Conservation (phyloP, 352 stramenopile species). For the Globisporangium recalcitrans region DNA sequence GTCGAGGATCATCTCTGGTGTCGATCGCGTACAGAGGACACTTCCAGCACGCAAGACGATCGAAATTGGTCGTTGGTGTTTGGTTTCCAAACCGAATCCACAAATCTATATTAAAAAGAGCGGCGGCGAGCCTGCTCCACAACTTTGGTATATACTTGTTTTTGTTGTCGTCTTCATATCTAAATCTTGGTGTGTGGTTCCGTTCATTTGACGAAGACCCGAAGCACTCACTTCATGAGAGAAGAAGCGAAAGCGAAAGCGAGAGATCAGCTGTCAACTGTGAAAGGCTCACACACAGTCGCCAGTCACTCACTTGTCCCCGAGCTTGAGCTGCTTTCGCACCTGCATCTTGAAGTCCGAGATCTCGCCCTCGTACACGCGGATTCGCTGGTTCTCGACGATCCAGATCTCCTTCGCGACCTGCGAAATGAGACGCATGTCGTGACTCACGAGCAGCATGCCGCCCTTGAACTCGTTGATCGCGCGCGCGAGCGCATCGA, state of each 20-base stretch:
- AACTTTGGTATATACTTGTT: slow-evolving; percentile 13
- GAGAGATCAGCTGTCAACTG: no score
- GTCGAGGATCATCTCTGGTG: no score
- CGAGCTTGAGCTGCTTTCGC: slow-evolving; percentile 21
- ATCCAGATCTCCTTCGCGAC: slow-evolving; percentile 99
- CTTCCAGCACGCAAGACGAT: background rate
- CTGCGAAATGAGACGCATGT: slow-evolving; percentile 98
- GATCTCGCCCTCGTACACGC: slow-evolving; percentile 97
- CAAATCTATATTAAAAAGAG: slow-evolving; percentile 18
- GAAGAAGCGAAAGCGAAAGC: background rate
- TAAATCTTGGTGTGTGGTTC: background rate
- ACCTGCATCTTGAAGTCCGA: slow-evolving; percentile 93
- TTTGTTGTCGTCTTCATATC: background rate
- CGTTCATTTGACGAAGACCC: background rate
- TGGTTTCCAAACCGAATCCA: slow-evolving; percentile 12
- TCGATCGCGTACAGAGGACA: no score
- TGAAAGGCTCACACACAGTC: no score
- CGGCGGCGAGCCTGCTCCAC: background rate
- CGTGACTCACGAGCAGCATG: slow-evolving; percentile 97
- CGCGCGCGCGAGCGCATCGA: slow-evolving; percentile 95
- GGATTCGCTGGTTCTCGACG: slow-evolving; percentile 95
- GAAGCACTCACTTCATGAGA: background rate
- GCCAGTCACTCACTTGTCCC: slow-evolving; percentile 17
- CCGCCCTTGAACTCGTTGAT: slow-evolving; percentile 98
- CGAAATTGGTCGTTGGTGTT: background rate